Percentiles rank a stretch among this genome's conserved stretches.
phyloP scores from a whole-genome alignment of 352 stramenopile genomes.

The Pythium biforme region DNA sequence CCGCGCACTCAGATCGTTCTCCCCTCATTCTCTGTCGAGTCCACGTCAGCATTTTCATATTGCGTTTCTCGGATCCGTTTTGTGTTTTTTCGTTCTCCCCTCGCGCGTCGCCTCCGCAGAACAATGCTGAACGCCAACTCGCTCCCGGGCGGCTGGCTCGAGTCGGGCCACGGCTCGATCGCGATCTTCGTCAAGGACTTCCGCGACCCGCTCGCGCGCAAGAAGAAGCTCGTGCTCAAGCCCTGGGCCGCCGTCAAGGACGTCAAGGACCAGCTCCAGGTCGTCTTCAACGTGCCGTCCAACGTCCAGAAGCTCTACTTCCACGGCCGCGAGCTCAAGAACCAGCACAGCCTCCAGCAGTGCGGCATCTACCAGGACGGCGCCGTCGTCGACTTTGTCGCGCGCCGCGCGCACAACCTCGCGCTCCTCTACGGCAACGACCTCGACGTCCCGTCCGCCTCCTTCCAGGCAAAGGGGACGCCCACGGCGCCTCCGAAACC shows the following conservation, averaged over 20 bases:
- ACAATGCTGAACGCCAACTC: conserved; percentile 58
- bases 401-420: conserved; percentile 56
- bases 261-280: conserved; percentile 83
- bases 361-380: conserved; percentile 85
- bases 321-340: conserved; percentile 80
- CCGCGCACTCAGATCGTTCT: no score
- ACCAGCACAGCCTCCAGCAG: conserved; percentile 78
- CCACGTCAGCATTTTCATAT: no score
- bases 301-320: conserved; percentile 83
- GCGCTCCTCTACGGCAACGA: conserved; percentile 38
- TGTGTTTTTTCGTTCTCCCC: background rate
- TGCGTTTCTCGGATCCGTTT: background rate
- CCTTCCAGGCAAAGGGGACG: no score
- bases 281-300: conserved; percentile 78
- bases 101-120: background rate
- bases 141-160: conserved; percentile 70
- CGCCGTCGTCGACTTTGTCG: conserved; percentile 75
- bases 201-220: conserved; percentile 71
- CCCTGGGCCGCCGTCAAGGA: conserved; percentile 84
- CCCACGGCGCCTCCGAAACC: conserved; percentile 29
- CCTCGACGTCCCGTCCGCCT: background rate
- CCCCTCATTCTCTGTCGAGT: no score
- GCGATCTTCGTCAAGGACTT: conserved; percentile 78
- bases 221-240: conserved; percentile 80
- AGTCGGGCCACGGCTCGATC: conserved; percentile 71